Base-by-base conservation (phyloP, 768 basidiomycete species). In the Russula griseocarnosa region DNA sequence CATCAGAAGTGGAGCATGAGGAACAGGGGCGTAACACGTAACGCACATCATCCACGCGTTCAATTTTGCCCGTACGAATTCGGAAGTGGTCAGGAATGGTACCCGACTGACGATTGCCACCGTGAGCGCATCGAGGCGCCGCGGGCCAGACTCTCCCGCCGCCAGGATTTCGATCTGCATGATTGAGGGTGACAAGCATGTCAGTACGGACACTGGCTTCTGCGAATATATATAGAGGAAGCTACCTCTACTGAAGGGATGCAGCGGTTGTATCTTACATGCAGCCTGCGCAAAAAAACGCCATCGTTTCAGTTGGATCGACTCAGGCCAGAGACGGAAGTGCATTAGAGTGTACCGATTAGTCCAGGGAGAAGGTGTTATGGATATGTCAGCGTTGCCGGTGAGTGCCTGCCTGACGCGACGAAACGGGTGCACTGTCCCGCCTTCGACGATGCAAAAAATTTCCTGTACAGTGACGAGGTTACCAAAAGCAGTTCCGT, bases 1-100 rank as follows among this genome's bases (percentile, higher is more conserved):
- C 18, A 50, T 63, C 40, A 56, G 61, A 36, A 56, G 66, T 65
- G 67, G 55, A 51, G 66, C 26, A 61, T 46, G 62, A 55, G 46
- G 52, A 49, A 16, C 20, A 34, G 38, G 34, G 14, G 28, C 24
- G 24, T 32, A 46, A 42, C 30, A 14, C 18, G 18, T 40, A 22
- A 71, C 85, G 70, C 79, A 89, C 91, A 90, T 86, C 67, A 85
- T 80, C 91, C 91, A 94, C 20, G 83, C 75, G 69, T 89, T 92
- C 57, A 94, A 78, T 78, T 93, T 94, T 52, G 90, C 90, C 69
- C 91, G 81, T 70, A 93, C 76, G 75, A 93, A 93, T 74, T 94
- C 91, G 46, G 91, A 90, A 64, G 89, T 78, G n/a, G 86, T 86
- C 69, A 94, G 76, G 78, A 93, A 93, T 11, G 91, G 92, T 6